phyloP scores from a whole-genome alignment of 495 filamentous ascomycete genomes.

The Geoglossum glabrum region DNA sequence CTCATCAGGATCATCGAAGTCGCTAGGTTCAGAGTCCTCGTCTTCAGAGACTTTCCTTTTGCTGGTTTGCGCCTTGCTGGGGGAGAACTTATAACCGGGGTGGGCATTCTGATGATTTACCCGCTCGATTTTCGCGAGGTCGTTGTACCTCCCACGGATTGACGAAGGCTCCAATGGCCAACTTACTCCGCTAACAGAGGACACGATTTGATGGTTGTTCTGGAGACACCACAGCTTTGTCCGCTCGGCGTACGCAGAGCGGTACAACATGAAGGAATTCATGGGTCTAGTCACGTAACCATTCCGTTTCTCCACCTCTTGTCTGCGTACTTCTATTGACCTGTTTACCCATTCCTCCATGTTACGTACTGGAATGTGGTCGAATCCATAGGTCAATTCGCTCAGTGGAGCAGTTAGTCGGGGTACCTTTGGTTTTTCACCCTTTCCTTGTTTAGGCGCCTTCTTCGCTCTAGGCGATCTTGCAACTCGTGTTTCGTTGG shows the following conservation, averaged over 20 bases:
- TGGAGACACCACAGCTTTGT: constrained; percentile 65
- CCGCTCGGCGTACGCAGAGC: constrained; percentile 75
- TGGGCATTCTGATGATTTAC: constrained; percentile 71
- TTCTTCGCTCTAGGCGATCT: constrained; percentile 18
- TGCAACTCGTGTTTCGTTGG: constrained; percentile 16
- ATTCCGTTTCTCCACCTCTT: constrained; percentile 46
- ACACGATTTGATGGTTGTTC: constrained; percentile 91
- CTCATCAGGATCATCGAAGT: constrained; percentile 17
- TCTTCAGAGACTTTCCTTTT: constrained; percentile 27
- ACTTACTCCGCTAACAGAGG: constrained; percentile 58
- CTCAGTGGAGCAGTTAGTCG: constrained; percentile 53
- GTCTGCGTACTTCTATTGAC: constrained; percentile 37
- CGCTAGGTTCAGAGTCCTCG: constrained; percentile 21
- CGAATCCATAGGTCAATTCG: constrained; percentile 47
- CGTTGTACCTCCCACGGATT: constrained; percentile 60
- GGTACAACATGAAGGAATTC: constrained; percentile 98
- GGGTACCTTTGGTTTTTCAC: constrained; percentile 29
- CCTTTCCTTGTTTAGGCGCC: constrained; percentile 21
- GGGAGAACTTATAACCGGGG: constrained; percentile 89
- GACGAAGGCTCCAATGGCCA: constrained; percentile 64
- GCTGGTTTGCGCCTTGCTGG: constrained; percentile 40
- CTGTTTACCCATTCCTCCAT: constrained; percentile 72
- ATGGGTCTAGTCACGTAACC: constrained; percentile 81
- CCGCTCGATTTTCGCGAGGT: constrained; percentile 62
- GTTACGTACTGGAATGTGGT: constrained; percentile 44